Base-by-base conservation (phyloP, 495 filamentous ascomycete species). In the Cenococcum geophilum region DNA sequence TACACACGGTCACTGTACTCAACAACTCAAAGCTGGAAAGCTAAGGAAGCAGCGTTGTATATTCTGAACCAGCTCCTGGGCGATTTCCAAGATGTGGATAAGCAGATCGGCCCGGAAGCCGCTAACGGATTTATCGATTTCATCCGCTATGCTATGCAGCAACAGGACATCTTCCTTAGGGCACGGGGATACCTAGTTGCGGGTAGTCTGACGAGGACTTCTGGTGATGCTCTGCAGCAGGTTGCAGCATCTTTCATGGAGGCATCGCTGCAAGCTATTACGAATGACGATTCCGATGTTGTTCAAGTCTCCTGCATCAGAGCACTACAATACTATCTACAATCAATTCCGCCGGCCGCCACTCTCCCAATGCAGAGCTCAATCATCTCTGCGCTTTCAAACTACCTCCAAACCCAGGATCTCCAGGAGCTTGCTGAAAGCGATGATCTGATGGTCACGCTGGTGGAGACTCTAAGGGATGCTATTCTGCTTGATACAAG, bases 231-330 rank as follows among this genome's bases (percentile, higher is more conserved):
- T 47, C 77, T 86, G 57, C 77, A 74, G 66, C 82, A 71, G 54
- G 75, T 81, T 22, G 77, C 81, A 4, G 67, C 76, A 1, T 78
- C 80, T 18, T 85, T 96, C 62, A 79, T 96, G 58, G 84, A 93
- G 57, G 81, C 82, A 36, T 85, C 89, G 1, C 77, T 96, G 52
- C 84, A 87, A 37, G 84, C 85, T 25, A 87, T 96, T 55, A 80
- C 83, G 18, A 73, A 77, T 22, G 92, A 96, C 55, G 74, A 83
- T 5, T 84, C 89, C 4, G 91, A 95, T 69, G 80, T 98, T 35
- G 91, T 97, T 27, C 88, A 91, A 72, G 95, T 96, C 25, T 84
- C 93, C 12, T 92, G 89, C 70, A 88, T 97, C 60, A 92, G 91
- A 61, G 86, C 89, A 0, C 72, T 97, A 43, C 91, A 97, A 71